A percentile compares a stretch with the other conserved stretches of the same genome.
These are phyloP conservation scores for Thuidium tamariscinum DNA, from an alignment of 225 moss, liverwort and hornwort genomes.

Conservation along the genomic window DNA sequence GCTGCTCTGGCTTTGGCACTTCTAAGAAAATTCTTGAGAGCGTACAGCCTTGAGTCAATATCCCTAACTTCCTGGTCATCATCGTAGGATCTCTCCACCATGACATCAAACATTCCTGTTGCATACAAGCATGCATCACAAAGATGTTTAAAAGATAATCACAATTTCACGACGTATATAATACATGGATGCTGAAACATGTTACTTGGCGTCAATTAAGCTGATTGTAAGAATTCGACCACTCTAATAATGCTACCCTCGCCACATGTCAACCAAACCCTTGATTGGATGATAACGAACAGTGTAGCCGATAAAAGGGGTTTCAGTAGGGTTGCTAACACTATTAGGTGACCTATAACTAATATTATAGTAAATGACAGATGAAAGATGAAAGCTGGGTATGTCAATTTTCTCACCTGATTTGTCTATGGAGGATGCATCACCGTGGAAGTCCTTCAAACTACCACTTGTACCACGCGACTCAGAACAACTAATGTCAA, in stretches of 20 bases:
- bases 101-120: constrained; percentile 30
- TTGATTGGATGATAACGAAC: not conserved
- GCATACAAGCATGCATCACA: not conserved
- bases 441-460: constrained; percentile 18
- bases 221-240: not conserved
- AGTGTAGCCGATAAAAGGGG: not conserved
- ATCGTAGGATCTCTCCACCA: constrained; percentile 13
- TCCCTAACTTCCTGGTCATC: constrained; percentile 34
- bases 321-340: not conserved
- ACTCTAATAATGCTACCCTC: not conserved
- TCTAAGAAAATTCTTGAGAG: constrained; percentile 36
- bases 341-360: not conserved
- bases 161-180: not conserved
- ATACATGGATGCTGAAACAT: not conserved
- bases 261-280: not conserved
- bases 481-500: constrained; percentile 28
- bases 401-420: not conserved
- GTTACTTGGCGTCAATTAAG: not conserved
- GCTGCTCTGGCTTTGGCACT: constrained; percentile 20
- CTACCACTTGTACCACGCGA: constrained; percentile 13
- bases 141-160: not conserved
- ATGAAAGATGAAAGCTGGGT: not conserved
- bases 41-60: constrained; percentile 44
- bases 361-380: not conserved
- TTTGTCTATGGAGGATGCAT: constrained; percentile 2